These are phyloP conservation scores for Penicillium canariense DNA, from an alignment of 495 filamentous ascomycete species.

Conservation along the genomic window DNA sequence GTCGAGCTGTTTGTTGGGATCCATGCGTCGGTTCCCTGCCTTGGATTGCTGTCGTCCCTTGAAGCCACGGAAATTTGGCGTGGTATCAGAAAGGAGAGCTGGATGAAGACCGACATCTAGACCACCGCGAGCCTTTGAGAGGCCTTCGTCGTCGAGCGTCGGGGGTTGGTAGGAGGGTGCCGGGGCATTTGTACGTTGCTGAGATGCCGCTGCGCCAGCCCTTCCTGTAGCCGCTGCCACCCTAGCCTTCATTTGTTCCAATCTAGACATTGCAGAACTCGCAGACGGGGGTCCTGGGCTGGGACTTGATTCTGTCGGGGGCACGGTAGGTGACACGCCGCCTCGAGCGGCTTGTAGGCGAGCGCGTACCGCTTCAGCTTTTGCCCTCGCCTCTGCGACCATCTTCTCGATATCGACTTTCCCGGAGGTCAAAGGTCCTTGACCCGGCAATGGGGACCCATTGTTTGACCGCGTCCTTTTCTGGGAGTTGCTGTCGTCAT, in stretches of 20 bases:
- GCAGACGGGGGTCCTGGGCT: constrained; percentile 43
- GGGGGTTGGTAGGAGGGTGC: constrained; percentile 40
- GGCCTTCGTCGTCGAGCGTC: constrained; percentile 46
- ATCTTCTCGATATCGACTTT: constrained; percentile 59
- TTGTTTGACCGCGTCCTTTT: constrained; percentile 60
- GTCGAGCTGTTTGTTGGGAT: constrained; percentile 59
- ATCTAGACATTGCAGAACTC: constrained; percentile 51
- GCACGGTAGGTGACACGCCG: constrained; percentile 29
- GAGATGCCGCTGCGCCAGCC: constrained; percentile 45
- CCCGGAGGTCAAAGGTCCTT: constrained; percentile 34
- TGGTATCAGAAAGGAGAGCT: constrained; percentile 72
- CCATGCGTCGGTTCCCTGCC: constrained; percentile 54
- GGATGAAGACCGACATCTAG: constrained; percentile 90
- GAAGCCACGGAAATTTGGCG: constrained; percentile 58
- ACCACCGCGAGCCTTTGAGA: constrained; percentile 63
- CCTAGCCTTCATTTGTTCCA: constrained; percentile 74
- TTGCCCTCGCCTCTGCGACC: constrained; percentile 61
- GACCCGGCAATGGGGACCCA: constrained; percentile 52
- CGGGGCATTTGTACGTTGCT: constrained; percentile 37
- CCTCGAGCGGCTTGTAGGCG: constrained; percentile 48
- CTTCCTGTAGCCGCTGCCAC: constrained; percentile 71
- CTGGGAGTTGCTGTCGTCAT: constrained; percentile 50
- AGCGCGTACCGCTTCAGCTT: constrained; percentile 58
- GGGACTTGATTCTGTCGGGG: constrained; percentile 33
- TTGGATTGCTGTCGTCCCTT: constrained; percentile 57